Percentiles rank a stretch among this genome's conserved stretches.
Conservation (phyloP, 2,329 filamentous ascomycete species). For the Fusarium xyrophilum region DNA sequence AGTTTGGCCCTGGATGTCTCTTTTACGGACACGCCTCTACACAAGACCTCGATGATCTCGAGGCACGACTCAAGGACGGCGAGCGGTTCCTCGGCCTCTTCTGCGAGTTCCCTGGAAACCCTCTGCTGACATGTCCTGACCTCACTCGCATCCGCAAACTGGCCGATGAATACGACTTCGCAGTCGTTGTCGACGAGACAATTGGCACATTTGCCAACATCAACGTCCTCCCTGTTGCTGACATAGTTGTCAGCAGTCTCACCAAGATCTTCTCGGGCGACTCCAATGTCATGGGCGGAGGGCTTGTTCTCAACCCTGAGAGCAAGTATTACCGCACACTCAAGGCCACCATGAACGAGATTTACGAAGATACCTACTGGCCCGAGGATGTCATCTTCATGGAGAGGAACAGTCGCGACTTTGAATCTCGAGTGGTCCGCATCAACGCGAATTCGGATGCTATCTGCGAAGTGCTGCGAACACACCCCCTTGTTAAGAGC, state of each 20-base stretch:
- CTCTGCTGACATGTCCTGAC: conserved; percentile 84
- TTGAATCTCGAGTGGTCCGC: conserved; percentile 78
- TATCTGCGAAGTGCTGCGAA: conserved; percentile 74
- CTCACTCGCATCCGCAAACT: conserved; percentile 79
- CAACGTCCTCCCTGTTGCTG: conserved; percentile 86
- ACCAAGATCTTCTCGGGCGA: conserved; percentile 98
- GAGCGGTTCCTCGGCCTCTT: conserved; percentile 85
- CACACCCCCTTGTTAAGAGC: conserved; percentile 70
- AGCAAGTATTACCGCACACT: conserved; percentile 73
- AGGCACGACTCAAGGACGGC: conserved; percentile 71
- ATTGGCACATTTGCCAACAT: conserved; percentile 97
- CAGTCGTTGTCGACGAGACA: conserved; percentile 92
- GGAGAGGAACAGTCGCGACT: conserved; percentile 95
- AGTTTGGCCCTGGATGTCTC: conserved; percentile 86
- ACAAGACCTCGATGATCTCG: conserved; percentile 83
- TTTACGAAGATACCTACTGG: conserved; percentile 93
- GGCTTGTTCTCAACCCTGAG: conserved; percentile 68
- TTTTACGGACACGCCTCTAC: conserved; percentile 86
- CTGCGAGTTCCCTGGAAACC: conserved; percentile 95
- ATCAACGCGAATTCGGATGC: conserved; percentile 87
- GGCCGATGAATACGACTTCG: conserved; percentile 85
- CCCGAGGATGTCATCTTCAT: conserved; percentile 92
- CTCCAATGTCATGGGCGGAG: conserved; percentile 97
- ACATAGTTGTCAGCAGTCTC: conserved; percentile 91
- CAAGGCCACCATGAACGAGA: conserved; percentile 67